Base-by-base conservation (phyloP, 192 early-diverging fungal genomes). In the Coemansia sp. region DNA sequence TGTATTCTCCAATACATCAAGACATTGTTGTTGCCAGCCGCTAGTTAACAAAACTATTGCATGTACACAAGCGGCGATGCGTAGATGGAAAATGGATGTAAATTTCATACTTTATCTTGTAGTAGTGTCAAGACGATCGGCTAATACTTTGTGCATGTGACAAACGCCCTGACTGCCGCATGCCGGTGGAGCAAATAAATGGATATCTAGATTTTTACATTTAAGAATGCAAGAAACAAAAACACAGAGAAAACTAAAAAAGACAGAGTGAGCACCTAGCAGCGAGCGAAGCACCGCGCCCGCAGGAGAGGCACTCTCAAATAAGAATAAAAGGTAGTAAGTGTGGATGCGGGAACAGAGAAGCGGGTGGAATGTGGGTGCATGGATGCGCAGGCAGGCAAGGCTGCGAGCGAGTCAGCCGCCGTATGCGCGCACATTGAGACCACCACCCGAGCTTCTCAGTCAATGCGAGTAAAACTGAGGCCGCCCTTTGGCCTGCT, bases 401-500 rank as follows among this genome's bases (percentile, higher is more conserved):
- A 26, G 31, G 31, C 31, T 31, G 31, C 31, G 31, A 6, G 31
- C 31, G 31, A 31, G 31, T 31, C 31, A 31, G 31, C 31, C 31
- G 31, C 31, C 31, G 6, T 31, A 31, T 31, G 31, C 31, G 31
- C 31, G 31, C 31, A 31, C 31, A 31, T 31, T 31, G 31, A 31
- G 31, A 31, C 31, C 31, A 31, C 28, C 28, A 31, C 31, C 31
- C 31, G 6, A 7, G 31, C 7, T 5, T 36, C 34, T 69, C 62
- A 80, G 65, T 75, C 67, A 42, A 92, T 87, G 65, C 90, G 84
- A 11, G 84, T 84, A 56, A 92, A 92, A 57, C 88, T 89, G 31
- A 87, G 80, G 21, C 90, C 90, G 72, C 88, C 90, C 73, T 86
- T 85, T 53, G 86, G 90, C 49, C 84, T 84, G 23, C 86, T 84